Evolutionary conservation across 2,329 filamentous ascomycete genomes (phyloP).

Genomic region (Arachnopeziza araneosa): DNA sequence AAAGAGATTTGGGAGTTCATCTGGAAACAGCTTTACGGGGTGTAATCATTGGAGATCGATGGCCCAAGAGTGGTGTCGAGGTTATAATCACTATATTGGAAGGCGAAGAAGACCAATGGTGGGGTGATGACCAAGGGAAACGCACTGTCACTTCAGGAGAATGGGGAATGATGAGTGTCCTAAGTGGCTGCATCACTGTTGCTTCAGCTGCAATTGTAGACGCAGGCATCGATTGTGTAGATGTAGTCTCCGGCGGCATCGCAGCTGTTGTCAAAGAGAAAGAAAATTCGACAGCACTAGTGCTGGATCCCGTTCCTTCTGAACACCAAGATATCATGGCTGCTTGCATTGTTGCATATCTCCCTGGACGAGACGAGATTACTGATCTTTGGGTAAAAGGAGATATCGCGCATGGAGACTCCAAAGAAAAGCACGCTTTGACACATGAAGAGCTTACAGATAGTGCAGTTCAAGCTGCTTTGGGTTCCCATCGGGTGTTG

Average conservation of each 20-base stretch:
- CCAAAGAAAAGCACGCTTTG: conserved; percentile 34
- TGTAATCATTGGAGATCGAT: conserved; percentile 85
- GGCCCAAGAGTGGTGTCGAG: conserved; percentile 98
- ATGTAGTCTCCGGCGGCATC: conserved; percentile 83
- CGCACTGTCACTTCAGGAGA: conserved; percentile 52
- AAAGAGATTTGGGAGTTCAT: conserved; percentile 86
- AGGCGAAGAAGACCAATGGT: conserved; percentile 76
- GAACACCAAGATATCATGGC: conserved; percentile 75
- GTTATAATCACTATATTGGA: conserved; percentile 90
- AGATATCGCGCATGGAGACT: conserved; percentile 37
- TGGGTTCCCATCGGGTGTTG: conserved; percentile 53
- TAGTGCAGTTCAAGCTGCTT: conserved; percentile 57
- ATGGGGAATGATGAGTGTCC: conserved; percentile 86
- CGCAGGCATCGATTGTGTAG: conserved; percentile 92
- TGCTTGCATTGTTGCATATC: conserved; percentile 84
- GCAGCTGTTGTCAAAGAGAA: conserved; percentile 62
- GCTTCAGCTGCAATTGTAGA: conserved; percentile 89
- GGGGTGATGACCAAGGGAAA: conserved; percentile 49
- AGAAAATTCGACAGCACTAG: conserved; percentile 38
- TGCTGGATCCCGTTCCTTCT: conserved; percentile 77
- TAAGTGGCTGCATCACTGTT: conserved; percentile 89
- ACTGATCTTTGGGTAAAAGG: conserved; percentile 95
- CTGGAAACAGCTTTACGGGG: conserved; percentile 86
- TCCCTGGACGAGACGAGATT: conserved; percentile 81
- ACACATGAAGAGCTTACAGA: conserved; percentile 52